Base-by-base conservation (phyloP, 345 rosid genomes). In the Hevea brasiliensis region DNA sequence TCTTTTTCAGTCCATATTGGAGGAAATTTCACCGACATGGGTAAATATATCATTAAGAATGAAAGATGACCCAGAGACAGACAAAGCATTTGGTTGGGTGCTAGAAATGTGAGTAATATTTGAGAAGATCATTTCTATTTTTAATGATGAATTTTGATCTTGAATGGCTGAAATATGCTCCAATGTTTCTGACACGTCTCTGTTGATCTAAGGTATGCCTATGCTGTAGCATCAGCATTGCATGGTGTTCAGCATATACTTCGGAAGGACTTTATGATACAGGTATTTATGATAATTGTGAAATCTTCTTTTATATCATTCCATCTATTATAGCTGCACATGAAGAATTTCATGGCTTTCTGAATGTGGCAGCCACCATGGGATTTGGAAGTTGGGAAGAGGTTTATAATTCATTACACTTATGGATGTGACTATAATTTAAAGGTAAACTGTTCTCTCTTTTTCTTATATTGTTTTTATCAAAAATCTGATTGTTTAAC, bases 21-120 rank as follows among this genome's bases (percentile, higher is more conserved):
- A 87, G 83, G 91, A 91, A 80, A 90, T 93, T 73, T 90, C 98
- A 73, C 96, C 99, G 26, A 96, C 99, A 55, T 96, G 99, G 99
- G 89, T 93, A 93, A 96, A 96, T 85, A 77, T 93, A 74, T 96
- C 98, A 4, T 56, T 96, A 72, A 86, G 84, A 77, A 96, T 96
- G 99, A 96, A 96, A 81, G 82, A 86, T 65, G 98, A 96, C 65
- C 94, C 95, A 3, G 98, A 93, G 74, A 93, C 99, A 24, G 99
- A 96, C 66, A 90, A 96, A 79, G 81, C 87, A 61, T 93, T 96
- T 81, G 99, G 99, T 79, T 96, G 99, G 99, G 98, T 96, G 65
- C 82, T 93, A 53, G 99, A 96, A 89, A 96, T 93, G 99, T 96
- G 82, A 91, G 95, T 72, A 68, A 23, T 61, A 13, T 21, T 12